Evolutionary conservation across 768 basidiomycete genomes (phyloP).

Genomic region (Pisolithus microcarpus): DNA sequence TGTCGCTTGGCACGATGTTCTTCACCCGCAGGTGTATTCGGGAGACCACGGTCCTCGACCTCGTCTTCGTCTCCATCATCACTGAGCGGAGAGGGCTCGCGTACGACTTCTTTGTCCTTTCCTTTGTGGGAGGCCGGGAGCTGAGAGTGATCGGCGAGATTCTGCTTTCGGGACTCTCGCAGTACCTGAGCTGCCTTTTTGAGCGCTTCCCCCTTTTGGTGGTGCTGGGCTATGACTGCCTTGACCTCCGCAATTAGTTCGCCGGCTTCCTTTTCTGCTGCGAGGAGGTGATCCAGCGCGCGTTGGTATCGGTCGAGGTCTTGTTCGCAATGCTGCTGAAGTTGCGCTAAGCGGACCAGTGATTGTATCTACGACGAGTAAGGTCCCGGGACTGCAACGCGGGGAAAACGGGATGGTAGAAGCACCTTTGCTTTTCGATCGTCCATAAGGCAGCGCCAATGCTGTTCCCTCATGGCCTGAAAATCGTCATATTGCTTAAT

Average conservation of each 20-base stretch:
- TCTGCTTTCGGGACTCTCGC: conserved; percentile 20
- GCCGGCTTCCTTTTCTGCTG: conserved; percentile 51
- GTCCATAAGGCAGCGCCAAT: conserved; percentile 64
- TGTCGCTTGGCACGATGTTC: conserved; percentile 46
- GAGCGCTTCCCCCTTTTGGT: conserved; percentile 43
- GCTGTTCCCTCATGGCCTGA: conserved; percentile 68
- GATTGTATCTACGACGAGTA: conserved; percentile 42
- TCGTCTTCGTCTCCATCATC: conserved; percentile 31
- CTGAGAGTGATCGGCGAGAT: conserved; percentile 3
- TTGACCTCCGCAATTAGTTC: conserved; percentile 53
- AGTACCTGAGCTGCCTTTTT: conserved; percentile 39
- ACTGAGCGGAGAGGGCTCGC: conserved; percentile 9
- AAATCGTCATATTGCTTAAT: neutral
- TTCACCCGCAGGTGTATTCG: conserved; percentile 49
- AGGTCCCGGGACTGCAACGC: neutral
- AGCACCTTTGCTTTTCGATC: conserved; percentile 59
- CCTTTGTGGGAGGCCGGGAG: conserved; percentile 30
- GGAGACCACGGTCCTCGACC: conserved; percentile 40
- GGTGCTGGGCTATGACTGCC: conserved; percentile 43
- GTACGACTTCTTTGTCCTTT: conserved; percentile 41
- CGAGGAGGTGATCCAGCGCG: conserved; percentile 46
- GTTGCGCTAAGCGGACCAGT: conserved; percentile 51
- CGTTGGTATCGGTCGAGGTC: conserved; percentile 43
- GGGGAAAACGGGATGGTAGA: neutral
- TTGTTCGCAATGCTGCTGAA: conserved; percentile 46